Base-by-base conservation (phyloP, 2,329 filamentous ascomycete genomes). In the Torrubiella hemipterigena region DNA sequence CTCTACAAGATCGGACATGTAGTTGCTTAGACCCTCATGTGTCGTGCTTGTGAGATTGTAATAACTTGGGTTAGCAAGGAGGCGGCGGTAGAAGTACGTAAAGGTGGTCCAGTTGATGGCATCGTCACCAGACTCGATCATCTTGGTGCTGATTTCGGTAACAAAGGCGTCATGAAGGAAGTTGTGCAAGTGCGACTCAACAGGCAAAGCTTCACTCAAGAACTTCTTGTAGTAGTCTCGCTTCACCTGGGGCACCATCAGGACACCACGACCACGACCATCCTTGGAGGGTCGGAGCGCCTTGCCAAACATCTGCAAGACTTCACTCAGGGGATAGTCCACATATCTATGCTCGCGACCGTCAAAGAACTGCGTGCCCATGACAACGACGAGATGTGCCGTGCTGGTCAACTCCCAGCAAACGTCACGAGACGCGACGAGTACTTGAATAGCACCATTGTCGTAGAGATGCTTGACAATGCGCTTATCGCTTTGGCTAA, bases 161-260 rank as follows among this genome's bases (percentile, higher is more conserved):
- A 98, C 89, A 46, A 98, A 96, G 1, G 86, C 87, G 58, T 98
- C 93, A 46, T 93, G 85, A 20, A 98, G 67, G 55, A 86, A 94
- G 34, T 82, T 77, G 50, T 93, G 83, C 19, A 98, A 68, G 52
- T 94, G 86, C 41, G 85, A 94, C 60, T 98, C 91, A 16, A 98
- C 85, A 1, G 91, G 91, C 25, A 98, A 65, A 14, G 91, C 91
- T 55, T 98, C 93, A 45, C 91, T 89, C 42, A 98, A 61, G 65
- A 98, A 98, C 59, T 98, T 98, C 61, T 91, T 93, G 70, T 96
- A 98, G 58, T 94, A 98, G 40, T 95, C 87, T 22, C 91, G 78
- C 67, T 93, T 95, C 29, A 93, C 85, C 13, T 82, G 78, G 3
- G 89, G 86, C 9, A 95, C 75, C 91, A 98, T 96, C 27, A 98